Percentiles rank a stretch among this genome's conserved stretches.
These are phyloP conservation scores for Schizopora paradoxa DNA, from an alignment of 1,284 basidiomycete species.

Conservation along the genomic window DNA sequence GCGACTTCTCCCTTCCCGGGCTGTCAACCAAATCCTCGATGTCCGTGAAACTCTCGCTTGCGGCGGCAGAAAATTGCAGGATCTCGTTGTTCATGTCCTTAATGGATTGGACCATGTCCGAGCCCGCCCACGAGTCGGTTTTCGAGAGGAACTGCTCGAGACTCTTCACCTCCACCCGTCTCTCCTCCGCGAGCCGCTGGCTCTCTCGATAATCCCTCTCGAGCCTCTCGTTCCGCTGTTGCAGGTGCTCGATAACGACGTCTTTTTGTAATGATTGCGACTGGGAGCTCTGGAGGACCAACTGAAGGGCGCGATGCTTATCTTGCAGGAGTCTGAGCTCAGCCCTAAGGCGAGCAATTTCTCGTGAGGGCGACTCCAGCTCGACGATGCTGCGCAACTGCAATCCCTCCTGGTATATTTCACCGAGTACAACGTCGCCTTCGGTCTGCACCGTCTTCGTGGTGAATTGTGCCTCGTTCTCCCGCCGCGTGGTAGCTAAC, in stretches of 20 bases:
- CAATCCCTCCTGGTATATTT: background rate
- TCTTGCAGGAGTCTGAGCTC: constrained; percentile 17
- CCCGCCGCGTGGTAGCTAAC: background rate
- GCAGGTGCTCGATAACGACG: constrained; percentile 12
- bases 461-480: background rate
- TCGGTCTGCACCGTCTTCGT: background rate
- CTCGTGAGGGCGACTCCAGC: constrained; percentile 8
- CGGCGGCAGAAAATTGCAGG: constrained; percentile 67
- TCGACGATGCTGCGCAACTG: too few species aligned
- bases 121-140: constrained; percentile 68
- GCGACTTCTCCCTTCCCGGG: constrained; percentile 39
- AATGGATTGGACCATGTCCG: constrained; percentile 70
- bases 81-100: constrained; percentile 75
- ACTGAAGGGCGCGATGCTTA: constrained; percentile 14
- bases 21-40: background rate
- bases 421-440: background rate
- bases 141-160: constrained; percentile 65
- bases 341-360: constrained; percentile 14
- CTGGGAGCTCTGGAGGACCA: constrained; percentile 9
- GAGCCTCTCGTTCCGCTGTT: constrained; percentile 8
- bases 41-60: constrained; percentile 50
- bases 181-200: constrained; percentile 27
- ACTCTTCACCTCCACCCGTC: constrained; percentile 43
- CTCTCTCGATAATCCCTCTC: constrained; percentile 9
- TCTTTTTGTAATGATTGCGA: constrained; percentile 10